Conservation (phyloP, 2,329 filamentous ascomycete species). For the Aspergillus piperis region DNA sequence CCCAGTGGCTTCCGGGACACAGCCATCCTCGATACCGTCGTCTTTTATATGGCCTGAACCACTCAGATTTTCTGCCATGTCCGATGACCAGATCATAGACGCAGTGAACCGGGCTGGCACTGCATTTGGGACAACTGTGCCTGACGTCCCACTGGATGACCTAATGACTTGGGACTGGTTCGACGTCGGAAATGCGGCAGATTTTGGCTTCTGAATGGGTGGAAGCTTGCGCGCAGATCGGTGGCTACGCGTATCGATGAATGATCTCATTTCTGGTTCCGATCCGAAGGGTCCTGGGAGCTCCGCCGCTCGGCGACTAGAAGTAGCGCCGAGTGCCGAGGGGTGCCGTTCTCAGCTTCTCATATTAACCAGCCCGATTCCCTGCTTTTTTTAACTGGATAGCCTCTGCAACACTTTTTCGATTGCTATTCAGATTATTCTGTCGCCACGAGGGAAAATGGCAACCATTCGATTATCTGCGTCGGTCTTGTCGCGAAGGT, state of each 20-base stretch:
- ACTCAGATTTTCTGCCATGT: conserved; percentile 68
- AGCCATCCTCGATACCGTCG: conserved; percentile 29
- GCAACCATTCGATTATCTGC: conserved; percentile 27
- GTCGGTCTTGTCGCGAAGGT: conserved; percentile 28
- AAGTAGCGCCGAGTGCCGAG: conserved; percentile 31
- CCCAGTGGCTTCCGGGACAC: conserved; percentile 24
- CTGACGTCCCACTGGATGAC: conserved; percentile 61
- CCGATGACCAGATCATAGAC: conserved; percentile 67
- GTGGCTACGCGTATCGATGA: neutral
- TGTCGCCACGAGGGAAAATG: conserved; percentile 15
- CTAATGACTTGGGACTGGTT: conserved; percentile 61
- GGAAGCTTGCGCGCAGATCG: neutral
- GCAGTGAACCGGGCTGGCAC: conserved; percentile 65
- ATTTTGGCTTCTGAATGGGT: conserved; percentile 29
- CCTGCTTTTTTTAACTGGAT: neutral
- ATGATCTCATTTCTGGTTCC: neutral
- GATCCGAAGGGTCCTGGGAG: neutral
- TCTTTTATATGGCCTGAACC: conserved; percentile 51
- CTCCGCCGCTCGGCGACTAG: conserved; percentile 28
- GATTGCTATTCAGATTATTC: neutral
- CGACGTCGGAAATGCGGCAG: conserved; percentile 40
- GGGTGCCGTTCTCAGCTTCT: conserved; percentile 16
- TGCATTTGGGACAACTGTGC: conserved; percentile 58
- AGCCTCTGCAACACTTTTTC: neutral
- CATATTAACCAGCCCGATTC: conserved; percentile 14